Evolutionary conservation across 495 filamentous ascomycete species (phyloP), one percentile per base, ranked within the genome.

Genomic region (Tetracladium setigerum): DNA sequence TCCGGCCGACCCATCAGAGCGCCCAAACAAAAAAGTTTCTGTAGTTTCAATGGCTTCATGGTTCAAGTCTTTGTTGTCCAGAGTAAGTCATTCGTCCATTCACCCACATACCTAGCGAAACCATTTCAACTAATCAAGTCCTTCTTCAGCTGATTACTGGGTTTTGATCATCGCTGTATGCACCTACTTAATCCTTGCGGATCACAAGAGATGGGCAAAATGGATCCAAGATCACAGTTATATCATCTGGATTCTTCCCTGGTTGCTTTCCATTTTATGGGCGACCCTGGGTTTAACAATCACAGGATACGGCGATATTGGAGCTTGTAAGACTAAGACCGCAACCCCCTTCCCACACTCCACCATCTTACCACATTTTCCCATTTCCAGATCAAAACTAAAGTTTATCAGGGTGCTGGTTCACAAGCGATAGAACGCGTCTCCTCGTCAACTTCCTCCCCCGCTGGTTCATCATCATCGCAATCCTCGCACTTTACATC

Each of bases 1-100:
- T 47, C 49, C 8, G 62, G 67, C 1, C 38, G 57, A 14, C 55
- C 52, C 27, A 63, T 71, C 31, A 61, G 61, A 4, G 59, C 54
- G 8, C 59, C 64, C 0, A 46, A 52, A 9, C 56, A 59, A 33
- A 57, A 59, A 37, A 34, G 16, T 6, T 69, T 71, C 50, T 71
- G 68, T 50, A 65, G 52, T 44, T 64, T 67, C 48, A 71, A 71
- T 50, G 68, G 68, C 4, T 71, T 64, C 56, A 60, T 66, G 58
- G 67, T 67, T 8, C 68, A 71, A 42, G 49, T 66, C 8, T 71
- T 71, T 40, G 67, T 71, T 22, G 60, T 71, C 5, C 68, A 71
- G 55, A 71, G 61, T 64, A 49, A 34, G 56, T n/a, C 53, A 30
- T 32, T 16, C 16, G 19, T 16, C 16, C n/a, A 18, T 24, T 19